phyloP scores from a whole-genome alignment of 2,329 filamentous ascomycete genomes.

The Alternaria hordeiaustralica region DNA sequence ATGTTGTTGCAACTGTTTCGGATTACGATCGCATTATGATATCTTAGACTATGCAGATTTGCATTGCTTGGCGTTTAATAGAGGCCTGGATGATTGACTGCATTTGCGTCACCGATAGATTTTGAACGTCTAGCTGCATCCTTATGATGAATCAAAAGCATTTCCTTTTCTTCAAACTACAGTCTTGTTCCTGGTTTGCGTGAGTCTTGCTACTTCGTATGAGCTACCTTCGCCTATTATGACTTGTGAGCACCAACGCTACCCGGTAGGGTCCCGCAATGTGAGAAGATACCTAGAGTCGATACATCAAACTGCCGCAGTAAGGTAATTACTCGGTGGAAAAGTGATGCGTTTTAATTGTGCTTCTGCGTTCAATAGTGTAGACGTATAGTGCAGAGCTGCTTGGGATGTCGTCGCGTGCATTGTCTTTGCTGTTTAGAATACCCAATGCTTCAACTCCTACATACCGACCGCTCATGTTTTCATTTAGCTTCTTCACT shows the following conservation, averaged over 20 bases:
- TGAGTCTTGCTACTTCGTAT: neutral
- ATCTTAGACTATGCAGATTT: conserved; percentile 22
- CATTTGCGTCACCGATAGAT: conserved; percentile 16
- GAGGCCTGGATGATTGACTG: conserved; percentile 15
- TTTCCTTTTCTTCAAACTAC: neutral
- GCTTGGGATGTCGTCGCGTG: neutral
- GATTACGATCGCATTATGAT: conserved; percentile 11
- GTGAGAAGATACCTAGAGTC: neutral
- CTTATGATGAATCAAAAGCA: conserved; percentile 20
- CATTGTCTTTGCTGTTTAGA: neutral
- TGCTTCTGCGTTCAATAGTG: neutral
- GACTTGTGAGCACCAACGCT: neutral
- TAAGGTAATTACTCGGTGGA: neutral
- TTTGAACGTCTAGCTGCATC: conserved; percentile 10
- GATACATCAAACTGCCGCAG: neutral
- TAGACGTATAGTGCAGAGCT: neutral
- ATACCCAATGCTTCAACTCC: neutral
- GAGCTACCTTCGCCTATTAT: neutral
- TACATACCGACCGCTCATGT: neutral
- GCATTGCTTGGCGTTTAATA: conserved; percentile 32
- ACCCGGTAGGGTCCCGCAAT: neutral
- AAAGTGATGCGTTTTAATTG: neutral
- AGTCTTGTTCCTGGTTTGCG: neutral
- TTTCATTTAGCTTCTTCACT: neutral
- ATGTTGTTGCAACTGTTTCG: conserved; percentile 17